Evolutionary conservation across 2,329 filamentous ascomycete genomes (phyloP).

Genomic region (Xylariaceae sp.): DNA sequence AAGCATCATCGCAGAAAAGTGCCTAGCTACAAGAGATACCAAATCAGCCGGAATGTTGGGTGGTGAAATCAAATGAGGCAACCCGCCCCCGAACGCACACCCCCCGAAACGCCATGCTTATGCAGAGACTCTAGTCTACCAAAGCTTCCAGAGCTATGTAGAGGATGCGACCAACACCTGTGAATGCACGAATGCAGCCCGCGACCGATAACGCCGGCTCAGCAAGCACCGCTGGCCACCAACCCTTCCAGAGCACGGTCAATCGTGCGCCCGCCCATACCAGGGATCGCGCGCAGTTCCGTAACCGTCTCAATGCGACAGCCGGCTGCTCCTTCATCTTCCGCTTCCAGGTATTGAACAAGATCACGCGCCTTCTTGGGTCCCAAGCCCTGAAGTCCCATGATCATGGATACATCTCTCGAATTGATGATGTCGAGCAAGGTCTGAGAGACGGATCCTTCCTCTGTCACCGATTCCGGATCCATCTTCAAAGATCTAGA

Average conservation of each 20-base stretch:
- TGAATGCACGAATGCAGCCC: constrained; percentile 13
- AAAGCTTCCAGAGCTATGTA: constrained; percentile 6
- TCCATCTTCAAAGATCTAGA: constrained; percentile 11
- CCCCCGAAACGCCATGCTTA: constrained; percentile 24
- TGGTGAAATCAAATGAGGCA: constrained; percentile 2
- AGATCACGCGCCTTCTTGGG: constrained; percentile 63
- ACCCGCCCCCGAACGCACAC: neutral
- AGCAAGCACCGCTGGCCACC: constrained; percentile 19
- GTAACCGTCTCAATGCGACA: constrained; percentile 43
- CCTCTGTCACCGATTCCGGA: constrained; percentile 21
- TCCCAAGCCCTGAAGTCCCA: constrained; percentile 63
- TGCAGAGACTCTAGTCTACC: constrained; percentile 17
- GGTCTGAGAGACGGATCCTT: constrained; percentile 42
- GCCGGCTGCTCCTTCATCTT: constrained; percentile 35
- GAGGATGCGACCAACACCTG: constrained; percentile 12
- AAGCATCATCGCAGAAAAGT: neutral
- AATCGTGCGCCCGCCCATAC: constrained; percentile 51
- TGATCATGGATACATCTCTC: constrained; percentile 59
- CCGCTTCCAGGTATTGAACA: constrained; percentile 49
- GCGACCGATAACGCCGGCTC: constrained; percentile 1
- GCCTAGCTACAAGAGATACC: neutral
- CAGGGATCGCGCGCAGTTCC: constrained; percentile 50
- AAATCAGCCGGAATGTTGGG: neutral
- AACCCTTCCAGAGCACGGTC: constrained; percentile 52
- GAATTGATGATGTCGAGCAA: constrained; percentile 70